phyloP scores from a whole-genome alignment of 2,329 filamentous ascomycete genomes.

The Macrophomina pseudophaseolina region DNA sequence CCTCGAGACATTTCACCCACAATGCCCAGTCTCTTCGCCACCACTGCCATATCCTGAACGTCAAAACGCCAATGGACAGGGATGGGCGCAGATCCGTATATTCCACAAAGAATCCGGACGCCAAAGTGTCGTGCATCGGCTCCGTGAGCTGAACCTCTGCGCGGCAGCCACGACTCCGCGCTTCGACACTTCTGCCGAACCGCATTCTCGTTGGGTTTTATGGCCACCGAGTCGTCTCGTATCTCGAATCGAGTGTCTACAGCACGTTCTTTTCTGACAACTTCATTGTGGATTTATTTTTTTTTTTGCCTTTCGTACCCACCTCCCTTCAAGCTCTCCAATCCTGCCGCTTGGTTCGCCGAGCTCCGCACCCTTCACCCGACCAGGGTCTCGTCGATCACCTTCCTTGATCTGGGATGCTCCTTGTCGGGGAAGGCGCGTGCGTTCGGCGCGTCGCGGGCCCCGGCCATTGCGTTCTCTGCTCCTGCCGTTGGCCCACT shows the following conservation, averaged over 20 bases:
- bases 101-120: too few species aligned
- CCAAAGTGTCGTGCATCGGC: too few species aligned
- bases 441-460: neutral
- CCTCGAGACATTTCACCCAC: too few species aligned
- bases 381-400: constrained; percentile 1
- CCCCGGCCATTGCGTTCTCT: neutral
- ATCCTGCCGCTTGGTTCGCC: neutral
- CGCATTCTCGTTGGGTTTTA: too few species aligned
- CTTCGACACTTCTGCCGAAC: too few species aligned
- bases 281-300: too few species aligned
- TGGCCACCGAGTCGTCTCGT: neutral
- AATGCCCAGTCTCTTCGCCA: too few species aligned
- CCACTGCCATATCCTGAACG: too few species aligned
- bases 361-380: neutral
- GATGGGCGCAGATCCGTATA: too few species aligned
- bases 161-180: too few species aligned
- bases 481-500: neutral
- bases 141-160: too few species aligned
- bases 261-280: neutral
- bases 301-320: neutral
- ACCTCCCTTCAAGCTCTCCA: neutral
- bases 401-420: constrained; percentile 3
- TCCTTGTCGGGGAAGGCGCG: neutral
- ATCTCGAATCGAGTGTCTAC: neutral
- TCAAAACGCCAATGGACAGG: too few species aligned